These are phyloP conservation scores for Coemansia sp. DNA, from an alignment of 192 early-diverging fungal genomes.

Conservation along the genomic window DNA sequence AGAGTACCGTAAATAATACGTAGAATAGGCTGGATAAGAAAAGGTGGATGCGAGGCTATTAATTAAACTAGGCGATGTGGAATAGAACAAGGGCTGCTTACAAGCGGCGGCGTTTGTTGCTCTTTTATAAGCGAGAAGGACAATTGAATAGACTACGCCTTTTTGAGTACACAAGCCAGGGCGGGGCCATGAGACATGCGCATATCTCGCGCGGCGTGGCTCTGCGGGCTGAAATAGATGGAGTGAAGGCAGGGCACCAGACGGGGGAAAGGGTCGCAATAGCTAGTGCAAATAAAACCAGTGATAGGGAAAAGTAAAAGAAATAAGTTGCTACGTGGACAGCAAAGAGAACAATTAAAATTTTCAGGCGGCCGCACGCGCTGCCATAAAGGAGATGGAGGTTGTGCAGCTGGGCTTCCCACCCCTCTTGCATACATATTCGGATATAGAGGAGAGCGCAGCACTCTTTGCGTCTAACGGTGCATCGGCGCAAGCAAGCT, in stretches of 20 bases:
- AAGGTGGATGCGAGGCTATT: not conserved
- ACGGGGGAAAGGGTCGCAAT: not conserved
- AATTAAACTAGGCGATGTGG: not conserved
- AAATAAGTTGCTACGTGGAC: not conserved
- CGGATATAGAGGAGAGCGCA: not conserved
- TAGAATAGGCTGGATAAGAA: not conserved
- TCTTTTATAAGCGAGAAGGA: not conserved
- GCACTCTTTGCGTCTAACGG: not conserved
- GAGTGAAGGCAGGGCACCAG: not conserved
- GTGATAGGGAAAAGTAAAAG: not conserved
- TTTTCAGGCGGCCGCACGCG: not conserved
- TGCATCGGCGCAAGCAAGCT: conserved; percentile 1
- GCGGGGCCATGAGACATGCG: not conserved
- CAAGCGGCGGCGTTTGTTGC: not conserved
- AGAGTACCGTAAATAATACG: too few species aligned
- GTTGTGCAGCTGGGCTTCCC: not conserved
- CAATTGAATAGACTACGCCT: not conserved
- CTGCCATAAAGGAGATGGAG: not conserved
- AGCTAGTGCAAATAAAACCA: not conserved
- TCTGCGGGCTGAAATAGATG: not conserved
- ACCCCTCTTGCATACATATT: conserved; percentile 5
- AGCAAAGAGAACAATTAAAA: not conserved
- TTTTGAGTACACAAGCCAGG: not conserved
- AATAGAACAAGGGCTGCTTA: not conserved
- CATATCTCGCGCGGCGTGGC: not conserved